These are phyloP conservation scores for Penicillium cataractarum DNA, from an alignment of 495 filamentous ascomycete genomes.

Conservation along the genomic window DNA sequence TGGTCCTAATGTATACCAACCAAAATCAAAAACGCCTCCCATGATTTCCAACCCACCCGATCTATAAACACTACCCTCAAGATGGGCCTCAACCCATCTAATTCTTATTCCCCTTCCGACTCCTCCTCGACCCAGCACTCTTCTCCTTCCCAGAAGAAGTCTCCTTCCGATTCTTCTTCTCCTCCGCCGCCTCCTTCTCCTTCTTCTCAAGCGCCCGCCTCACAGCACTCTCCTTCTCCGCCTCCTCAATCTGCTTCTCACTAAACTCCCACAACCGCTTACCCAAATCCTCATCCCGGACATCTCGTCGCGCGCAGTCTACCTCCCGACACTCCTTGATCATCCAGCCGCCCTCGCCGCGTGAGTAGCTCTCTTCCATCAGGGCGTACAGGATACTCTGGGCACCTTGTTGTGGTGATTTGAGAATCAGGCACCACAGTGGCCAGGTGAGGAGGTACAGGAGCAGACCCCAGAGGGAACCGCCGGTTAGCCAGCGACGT, in stretches of 20 bases:
- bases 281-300: constrained; percentile 76
- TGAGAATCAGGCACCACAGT: constrained; percentile 85
- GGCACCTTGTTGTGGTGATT: constrained; percentile 77
- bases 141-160: constrained; percentile 37
- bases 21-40: constrained; percentile 6
- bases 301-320: constrained; percentile 67
- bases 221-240: constrained; percentile 79
- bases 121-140: constrained; percentile 48
- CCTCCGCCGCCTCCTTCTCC: constrained; percentile 55
- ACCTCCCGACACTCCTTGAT: constrained; percentile 88
- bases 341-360: constrained; percentile 68
- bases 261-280: constrained; percentile 87
- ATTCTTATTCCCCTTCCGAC: constrained; percentile 40
- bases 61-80: neutral
- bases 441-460: constrained; percentile 79
- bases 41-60: neutral
- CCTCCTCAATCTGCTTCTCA: constrained; percentile 79
- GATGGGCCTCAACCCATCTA: neutral
- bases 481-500: constrained; percentile 81
- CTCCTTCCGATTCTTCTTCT: constrained; percentile 48
- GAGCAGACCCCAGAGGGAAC: constrained; percentile 78
- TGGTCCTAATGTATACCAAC: neutral
- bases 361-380: constrained; percentile 73
- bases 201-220: constrained; percentile 70
- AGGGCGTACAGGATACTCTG: constrained; percentile 84